Evolutionary conservation across 2,329 filamentous ascomycete genomes (phyloP).

Genomic region (Pseudocercospora fijiensis): DNA sequence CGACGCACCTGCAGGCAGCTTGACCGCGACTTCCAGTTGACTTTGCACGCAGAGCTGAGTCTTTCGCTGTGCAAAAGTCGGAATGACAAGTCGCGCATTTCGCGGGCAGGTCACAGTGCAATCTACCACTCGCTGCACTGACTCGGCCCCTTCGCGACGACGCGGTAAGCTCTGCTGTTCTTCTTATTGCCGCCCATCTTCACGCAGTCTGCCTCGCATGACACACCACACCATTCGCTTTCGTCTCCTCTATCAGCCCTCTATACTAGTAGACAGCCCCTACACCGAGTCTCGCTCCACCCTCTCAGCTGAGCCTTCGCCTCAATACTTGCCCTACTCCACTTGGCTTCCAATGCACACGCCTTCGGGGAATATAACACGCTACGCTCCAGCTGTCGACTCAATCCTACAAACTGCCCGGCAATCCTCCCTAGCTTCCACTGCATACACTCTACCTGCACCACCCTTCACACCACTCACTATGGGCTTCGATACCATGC

Average conservation of each 20-base stretch:
- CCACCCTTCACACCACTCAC: background rate
- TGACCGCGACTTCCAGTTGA: conserved; percentile 15
- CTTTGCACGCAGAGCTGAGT: conserved; percentile 4
- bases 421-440: background rate
- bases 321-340: conserved; percentile 9
- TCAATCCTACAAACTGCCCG: background rate
- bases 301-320: conserved; percentile 20
- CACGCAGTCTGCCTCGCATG: background rate
- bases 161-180: conserved; percentile 14
- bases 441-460: background rate
- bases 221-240: conserved; percentile 6
- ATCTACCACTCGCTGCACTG: conserved; percentile 17
- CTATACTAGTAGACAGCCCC: background rate
- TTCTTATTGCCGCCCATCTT: conserved; percentile 4
- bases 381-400: background rate
- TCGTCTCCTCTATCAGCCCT: conserved; percentile 8
- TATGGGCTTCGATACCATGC: conserved; percentile 30
- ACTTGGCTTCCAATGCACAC: conserved; percentile 15
- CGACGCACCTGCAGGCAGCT: conserved; percentile 8
- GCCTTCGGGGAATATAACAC: conserved; percentile 11
- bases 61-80: conserved; percentile 16
- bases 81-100: background rate
- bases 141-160: conserved; percentile 11
- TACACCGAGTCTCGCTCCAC: conserved; percentile 6
- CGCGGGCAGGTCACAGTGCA: conserved; percentile 2